Evolutionary conservation across 148 eudicot species (phyloP).

Genomic region (Fagopyrum tataricum): DNA sequence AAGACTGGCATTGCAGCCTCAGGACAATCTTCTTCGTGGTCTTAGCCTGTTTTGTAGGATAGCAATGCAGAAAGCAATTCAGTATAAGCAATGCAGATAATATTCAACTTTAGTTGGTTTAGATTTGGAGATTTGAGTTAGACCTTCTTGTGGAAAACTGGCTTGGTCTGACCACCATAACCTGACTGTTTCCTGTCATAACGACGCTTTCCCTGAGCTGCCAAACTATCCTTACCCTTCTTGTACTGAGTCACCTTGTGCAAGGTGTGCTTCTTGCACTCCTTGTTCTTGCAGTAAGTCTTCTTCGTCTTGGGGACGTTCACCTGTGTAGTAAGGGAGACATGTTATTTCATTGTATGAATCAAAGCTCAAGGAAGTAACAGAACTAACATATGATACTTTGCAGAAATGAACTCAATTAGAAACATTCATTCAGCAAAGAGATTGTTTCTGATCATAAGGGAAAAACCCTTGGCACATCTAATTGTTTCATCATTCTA

Average conservation of each 20-base stretch:
- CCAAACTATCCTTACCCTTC: conserved; percentile 86
- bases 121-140: neutral
- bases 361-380: neutral
- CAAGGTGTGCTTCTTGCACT: conserved; percentile 68
- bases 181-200: conserved; percentile 80
- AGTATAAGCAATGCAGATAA: neutral
- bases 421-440: neutral
- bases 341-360: neutral
- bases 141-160: conserved; percentile 88
- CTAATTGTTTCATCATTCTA: neutral
- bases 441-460: neutral
- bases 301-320: conserved; percentile 80
- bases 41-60: conserved; percentile 26
- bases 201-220: conserved; percentile 81
- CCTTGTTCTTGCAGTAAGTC: conserved; percentile 82
- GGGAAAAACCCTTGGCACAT: neutral
- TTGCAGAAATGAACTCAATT: neutral
- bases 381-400: no score
- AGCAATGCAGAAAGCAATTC: neutral
- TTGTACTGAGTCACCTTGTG: conserved; percentile 89
- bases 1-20: conserved; percentile 53
- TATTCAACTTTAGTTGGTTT: neutral
- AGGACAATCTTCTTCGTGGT: conserved; percentile 52
- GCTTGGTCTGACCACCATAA: conserved; percentile 91
- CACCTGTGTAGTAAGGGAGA: conserved; percentile 34